These are phyloP conservation scores for Carex parvula DNA, from an alignment of 176 grass and related monocot species.

Conservation along the genomic window DNA sequence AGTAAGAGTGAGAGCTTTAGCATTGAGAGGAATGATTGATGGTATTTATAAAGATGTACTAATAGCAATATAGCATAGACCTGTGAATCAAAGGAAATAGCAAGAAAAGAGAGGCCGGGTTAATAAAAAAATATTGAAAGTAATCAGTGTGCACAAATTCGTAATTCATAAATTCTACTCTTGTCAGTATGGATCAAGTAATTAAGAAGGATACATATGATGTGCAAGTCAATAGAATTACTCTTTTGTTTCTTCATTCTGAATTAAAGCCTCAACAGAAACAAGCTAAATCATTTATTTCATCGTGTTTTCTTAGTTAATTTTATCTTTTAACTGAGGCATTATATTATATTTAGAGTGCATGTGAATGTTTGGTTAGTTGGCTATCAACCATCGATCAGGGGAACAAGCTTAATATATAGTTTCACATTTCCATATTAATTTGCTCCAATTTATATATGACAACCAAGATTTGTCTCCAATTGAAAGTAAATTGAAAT, in stretches of 20 bases:
- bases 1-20: slow-evolving; percentile 35
- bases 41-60: no score
- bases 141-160: neutral
- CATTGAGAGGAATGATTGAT: slow-evolving; percentile 28
- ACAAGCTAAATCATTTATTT: neutral
- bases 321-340: neutral
- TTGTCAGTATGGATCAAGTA: neutral
- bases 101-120: neutral
- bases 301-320: neutral
- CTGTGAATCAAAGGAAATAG: neutral
- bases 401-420: neutral
- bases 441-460: neutral
- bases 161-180: neutral
- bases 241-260: neutral
- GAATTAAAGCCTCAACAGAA: neutral
- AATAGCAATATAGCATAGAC: no score
- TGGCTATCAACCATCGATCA: neutral
- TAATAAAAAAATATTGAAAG: neutral
- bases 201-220: neutral
- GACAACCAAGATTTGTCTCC: neutral
- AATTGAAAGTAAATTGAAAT: neutral
- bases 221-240: neutral
- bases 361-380: neutral
- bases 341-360: neutral
- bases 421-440: neutral